A percentile compares a stretch with the other conserved stretches of the same genome.
Evolutionary conservation across 202 grass and related monocot genomes (phyloP).

Genomic region (Digitaria exilis): DNA sequence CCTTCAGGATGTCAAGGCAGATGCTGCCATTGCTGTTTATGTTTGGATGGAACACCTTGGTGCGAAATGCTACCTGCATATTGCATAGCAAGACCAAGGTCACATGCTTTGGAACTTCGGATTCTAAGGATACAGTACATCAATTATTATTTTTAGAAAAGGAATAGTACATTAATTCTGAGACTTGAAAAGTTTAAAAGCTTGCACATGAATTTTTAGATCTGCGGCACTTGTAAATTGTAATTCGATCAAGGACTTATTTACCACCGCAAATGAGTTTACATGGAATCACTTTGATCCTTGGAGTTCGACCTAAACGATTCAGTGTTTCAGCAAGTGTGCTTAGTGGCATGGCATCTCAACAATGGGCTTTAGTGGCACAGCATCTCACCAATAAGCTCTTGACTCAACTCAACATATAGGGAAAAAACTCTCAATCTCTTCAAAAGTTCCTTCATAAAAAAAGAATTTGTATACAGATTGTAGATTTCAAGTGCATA

Average conservation of each 20-base stretch:
- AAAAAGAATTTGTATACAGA: not conserved
- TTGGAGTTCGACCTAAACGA: slow-evolving; percentile 12
- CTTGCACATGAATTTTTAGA: not conserved
- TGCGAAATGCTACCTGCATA: slow-evolving; percentile 75
- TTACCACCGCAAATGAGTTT: not conserved
- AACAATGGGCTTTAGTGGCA: no score
- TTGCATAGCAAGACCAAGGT: slow-evolving; percentile 1
- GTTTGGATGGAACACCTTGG: slow-evolving; percentile 89
- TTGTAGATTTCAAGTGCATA: not conserved
- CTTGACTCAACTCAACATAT: no score
- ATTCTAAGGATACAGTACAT: not conserved
- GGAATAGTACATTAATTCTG: not conserved
- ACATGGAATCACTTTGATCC: not conserved
- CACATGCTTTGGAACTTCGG: not conserved
- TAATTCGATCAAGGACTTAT: not conserved
- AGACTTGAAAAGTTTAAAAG: not conserved
- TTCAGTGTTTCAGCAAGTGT: not conserved
- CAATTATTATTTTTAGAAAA: no score
- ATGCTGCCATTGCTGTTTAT: slow-evolving; percentile 92
- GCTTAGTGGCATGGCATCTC: not conserved
- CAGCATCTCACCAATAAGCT: no score
- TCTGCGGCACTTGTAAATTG: not conserved
- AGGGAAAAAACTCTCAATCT: not conserved
- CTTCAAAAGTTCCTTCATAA: not conserved
- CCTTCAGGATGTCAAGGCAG: slow-evolving; percentile 91